Evolutionary conservation across 2,329 filamentous ascomycete species (phyloP).

Genomic region (Alternaria sp.): DNA sequence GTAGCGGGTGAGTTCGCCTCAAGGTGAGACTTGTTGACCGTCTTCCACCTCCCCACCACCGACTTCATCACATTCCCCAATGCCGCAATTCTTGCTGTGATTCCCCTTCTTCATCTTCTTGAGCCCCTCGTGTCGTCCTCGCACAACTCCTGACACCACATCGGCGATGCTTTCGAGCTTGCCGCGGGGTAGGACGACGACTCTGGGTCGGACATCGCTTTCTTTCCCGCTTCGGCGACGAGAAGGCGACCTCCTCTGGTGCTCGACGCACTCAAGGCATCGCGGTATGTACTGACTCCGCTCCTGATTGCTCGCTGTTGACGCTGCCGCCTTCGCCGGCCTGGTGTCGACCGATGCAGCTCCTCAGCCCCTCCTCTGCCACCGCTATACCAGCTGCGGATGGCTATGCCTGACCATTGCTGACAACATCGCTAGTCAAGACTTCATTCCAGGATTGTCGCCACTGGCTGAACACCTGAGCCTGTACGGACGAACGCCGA

Average conservation of each 20-base stretch:
- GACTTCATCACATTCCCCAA: neutral
- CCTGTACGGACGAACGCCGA: neutral
- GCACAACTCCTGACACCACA: neutral
- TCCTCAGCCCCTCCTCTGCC: neutral
- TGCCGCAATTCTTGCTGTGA: neutral
- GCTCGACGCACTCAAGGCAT: neutral
- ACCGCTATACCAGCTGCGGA: neutral
- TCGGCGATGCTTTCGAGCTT: neutral
- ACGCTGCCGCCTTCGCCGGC: neutral
- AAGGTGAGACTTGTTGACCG: neutral
- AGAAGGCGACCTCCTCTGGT: neutral
- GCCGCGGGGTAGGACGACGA: neutral
- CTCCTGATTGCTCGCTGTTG: neutral
- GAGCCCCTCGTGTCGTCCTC: neutral
- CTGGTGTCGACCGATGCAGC: neutral
- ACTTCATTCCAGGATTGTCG: neutral
- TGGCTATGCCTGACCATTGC: neutral
- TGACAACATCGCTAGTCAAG: neutral
- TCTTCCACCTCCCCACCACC: neutral
- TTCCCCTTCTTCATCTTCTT: neutral
- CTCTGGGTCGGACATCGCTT: neutral
- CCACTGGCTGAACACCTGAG: neutral
- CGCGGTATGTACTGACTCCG: neutral
- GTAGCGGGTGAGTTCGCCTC: neutral
- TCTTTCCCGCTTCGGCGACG: neutral